Conservation (phyloP, 148 eudicot species). For the Cornus suecica region DNA sequence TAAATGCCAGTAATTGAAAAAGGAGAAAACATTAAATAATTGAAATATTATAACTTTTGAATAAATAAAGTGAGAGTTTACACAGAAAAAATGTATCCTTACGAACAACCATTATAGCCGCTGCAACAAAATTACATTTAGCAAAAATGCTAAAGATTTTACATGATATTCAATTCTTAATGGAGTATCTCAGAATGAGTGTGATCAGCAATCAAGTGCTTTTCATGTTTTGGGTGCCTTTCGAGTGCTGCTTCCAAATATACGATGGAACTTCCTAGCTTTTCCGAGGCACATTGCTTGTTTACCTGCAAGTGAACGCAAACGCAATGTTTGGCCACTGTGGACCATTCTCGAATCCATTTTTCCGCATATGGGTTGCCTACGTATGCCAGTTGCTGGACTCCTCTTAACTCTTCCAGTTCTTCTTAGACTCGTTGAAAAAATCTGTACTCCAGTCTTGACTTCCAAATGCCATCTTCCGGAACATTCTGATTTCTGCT, state of each 20-base stretch:
- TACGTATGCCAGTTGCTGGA: not conserved
- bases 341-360: not conserved
- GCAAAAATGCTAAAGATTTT: not conserved
- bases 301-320: no score
- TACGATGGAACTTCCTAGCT: no score
- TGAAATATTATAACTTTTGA: not conserved
- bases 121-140: not conserved
- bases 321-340: not conserved
- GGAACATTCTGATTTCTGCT: slow-evolving; percentile 82
- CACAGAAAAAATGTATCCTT: not conserved
- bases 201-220: not conserved
- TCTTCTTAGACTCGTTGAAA: slow-evolving; percentile 41
- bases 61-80: no score
- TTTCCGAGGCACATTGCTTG: no score
- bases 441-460: slow-evolving; percentile 70
- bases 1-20: no score
- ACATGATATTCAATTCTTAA: not conserved
- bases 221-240: no score
- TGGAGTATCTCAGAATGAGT: no score
- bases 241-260: no score
- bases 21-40: no score
- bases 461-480: slow-evolving; percentile 90
- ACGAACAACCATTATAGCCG: not conserved
- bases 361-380: not conserved
- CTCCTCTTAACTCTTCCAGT: slow-evolving; percentile 41